phyloP scores from a whole-genome alignment of 148 eudicot genomes.

The Mesembryanthemum crystallinum region DNA sequence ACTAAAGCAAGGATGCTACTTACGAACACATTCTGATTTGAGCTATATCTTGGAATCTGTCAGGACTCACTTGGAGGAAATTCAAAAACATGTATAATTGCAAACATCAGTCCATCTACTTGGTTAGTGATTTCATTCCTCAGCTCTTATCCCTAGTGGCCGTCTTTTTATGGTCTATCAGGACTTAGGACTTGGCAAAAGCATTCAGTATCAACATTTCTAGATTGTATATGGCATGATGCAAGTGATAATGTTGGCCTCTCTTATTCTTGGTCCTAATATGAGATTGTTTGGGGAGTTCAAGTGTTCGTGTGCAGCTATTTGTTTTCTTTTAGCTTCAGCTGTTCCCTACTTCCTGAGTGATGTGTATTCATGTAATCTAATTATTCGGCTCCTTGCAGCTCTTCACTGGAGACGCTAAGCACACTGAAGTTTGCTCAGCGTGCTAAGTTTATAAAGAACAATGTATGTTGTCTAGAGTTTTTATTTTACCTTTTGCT shows the following conservation, averaged over 20 bases:
- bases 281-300: background rate
- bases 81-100: constrained; percentile 90
- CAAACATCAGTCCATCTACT: constrained; percentile 85
- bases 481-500: background rate
- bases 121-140: constrained; percentile 53
- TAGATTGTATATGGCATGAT: background rate
- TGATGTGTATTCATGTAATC: background rate
- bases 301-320: background rate
- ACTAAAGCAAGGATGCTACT: background rate
- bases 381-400: constrained; percentile 35
- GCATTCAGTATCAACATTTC: background rate
- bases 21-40: background rate
- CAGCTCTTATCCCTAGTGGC: background rate
- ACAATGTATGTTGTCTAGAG: constrained; percentile 63
- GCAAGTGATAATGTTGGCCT: background rate
- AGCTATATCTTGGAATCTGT: background rate
- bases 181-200: background rate
- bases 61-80: constrained; percentile 99
- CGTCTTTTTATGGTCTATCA: background rate
- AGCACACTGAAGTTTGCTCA: constrained; percentile 98
- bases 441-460: constrained; percentile 95
- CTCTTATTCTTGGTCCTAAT: background rate
- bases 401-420: constrained; percentile 88
- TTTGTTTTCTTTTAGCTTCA: background rate
- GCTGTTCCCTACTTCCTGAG: background rate